Percentiles rank a stretch among this genome's conserved stretches.
These are phyloP conservation scores for Somion occarium DNA, from an alignment of 1,284 basidiomycete species.

Conservation along the genomic window DNA sequence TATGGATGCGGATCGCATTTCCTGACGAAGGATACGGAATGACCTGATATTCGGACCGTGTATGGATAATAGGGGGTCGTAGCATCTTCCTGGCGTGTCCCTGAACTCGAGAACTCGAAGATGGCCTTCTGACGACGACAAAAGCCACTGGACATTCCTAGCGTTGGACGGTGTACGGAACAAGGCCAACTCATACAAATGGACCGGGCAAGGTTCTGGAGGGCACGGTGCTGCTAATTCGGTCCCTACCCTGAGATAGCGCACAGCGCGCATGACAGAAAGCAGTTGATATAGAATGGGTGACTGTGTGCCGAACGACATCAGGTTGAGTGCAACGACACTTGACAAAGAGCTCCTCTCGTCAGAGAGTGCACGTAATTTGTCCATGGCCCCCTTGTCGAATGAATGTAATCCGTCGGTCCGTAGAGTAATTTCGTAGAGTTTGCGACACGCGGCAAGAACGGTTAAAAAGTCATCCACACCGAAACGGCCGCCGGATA, in stretches of 20 bases:
- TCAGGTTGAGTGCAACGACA: slow-evolving; percentile 36
- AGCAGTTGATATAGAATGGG: slow-evolving; percentile 41
- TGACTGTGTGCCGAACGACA: slow-evolving; percentile 37
- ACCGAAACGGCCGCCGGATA: slow-evolving; percentile 8
- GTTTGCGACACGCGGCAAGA: slow-evolving; percentile 27
- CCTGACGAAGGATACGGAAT: slow-evolving; percentile 36
- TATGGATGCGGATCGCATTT: slow-evolving; percentile 26
- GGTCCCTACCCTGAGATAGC: slow-evolving; percentile 35
- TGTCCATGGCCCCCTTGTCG: slow-evolving; percentile 20
- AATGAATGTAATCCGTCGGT: slow-evolving; percentile 27
- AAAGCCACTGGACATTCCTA: slow-evolving; percentile 33
- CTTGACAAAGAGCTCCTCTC: slow-evolving; percentile 11
- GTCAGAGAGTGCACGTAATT: slow-evolving; percentile 16
- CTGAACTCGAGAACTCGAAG: slow-evolving; percentile 39
- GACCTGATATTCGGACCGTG: slow-evolving; percentile 35
- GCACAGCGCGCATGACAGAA: slow-evolving; percentile 32
- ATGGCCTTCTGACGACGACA: slow-evolving; percentile 28
- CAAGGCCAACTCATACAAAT: slow-evolving; percentile 39
- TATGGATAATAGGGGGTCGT: slow-evolving; percentile 22
- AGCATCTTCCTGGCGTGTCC: slow-evolving; percentile 28
- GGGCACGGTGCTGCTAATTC: slow-evolving; percentile 35
- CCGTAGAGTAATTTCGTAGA: slow-evolving; percentile 36
- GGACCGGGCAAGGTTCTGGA: slow-evolving; percentile 12
- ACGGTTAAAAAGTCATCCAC: slow-evolving; percentile 20
- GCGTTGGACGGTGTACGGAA: slow-evolving; percentile 28